These are phyloP conservation scores for Solanum aculeatissimum DNA, from an alignment of 305 asterid genomes.

Conservation along the genomic window DNA sequence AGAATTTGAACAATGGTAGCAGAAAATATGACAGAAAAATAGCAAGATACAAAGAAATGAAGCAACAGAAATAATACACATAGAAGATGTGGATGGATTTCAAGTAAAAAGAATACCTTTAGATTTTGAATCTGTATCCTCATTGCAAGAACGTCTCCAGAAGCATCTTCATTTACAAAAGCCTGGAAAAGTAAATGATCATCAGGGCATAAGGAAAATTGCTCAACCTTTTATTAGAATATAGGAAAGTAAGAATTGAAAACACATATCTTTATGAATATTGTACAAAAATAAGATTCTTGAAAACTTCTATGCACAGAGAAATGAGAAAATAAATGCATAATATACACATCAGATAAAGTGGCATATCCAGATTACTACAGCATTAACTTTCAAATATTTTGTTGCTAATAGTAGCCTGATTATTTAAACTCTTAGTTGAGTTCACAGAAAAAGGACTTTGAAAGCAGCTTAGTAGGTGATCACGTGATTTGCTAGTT, in stretches of 20 bases:
- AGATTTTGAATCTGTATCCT: constrained; percentile 83
- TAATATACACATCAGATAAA: not conserved
- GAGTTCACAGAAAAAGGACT: not conserved
- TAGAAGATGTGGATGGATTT: not conserved
- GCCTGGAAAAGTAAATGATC: constrained; percentile 43
- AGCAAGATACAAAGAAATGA: not conserved
- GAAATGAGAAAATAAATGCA: not conserved
- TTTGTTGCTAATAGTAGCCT: not conserved
- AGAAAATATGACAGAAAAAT: not conserved
- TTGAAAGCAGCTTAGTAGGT: not conserved
- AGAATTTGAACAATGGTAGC: not conserved
- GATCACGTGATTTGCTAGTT: not conserved
- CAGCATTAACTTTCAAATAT: not conserved
- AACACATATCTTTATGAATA: not conserved
- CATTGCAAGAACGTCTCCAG: constrained; percentile 92
- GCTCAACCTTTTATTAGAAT: not conserved
- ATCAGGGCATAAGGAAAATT: not conserved
- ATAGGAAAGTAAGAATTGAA: not conserved
- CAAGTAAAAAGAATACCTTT: constrained; percentile 41
- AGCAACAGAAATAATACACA: not conserved
- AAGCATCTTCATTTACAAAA: constrained; percentile 90
- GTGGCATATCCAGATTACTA: not conserved
- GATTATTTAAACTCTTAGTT: not conserved
- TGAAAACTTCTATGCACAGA: not conserved
- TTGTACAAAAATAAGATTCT: not conserved